phyloP scores from a whole-genome alignment of 495 filamentous ascomycete genomes.

The Aspergillus saccharolyticus region DNA sequence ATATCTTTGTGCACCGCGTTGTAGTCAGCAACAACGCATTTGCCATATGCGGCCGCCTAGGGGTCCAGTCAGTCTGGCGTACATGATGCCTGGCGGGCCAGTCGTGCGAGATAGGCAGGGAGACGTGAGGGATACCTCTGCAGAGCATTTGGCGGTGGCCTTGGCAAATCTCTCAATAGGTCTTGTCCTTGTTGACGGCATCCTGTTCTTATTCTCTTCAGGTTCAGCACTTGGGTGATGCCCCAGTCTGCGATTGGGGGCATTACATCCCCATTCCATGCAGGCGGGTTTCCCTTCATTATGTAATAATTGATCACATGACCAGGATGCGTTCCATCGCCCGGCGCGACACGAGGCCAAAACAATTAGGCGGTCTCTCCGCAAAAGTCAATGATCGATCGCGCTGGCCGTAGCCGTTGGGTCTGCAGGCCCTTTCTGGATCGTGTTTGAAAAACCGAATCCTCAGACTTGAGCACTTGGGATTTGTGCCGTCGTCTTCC shows the following conservation, averaged over 20 bases:
- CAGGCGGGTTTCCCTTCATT: constrained; percentile 1
- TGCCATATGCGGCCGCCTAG: constrained; percentile 81
- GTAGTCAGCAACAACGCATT: constrained; percentile 88
- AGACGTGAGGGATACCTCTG: constrained; percentile 54
- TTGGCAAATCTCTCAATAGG: constrained; percentile 88
- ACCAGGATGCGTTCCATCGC: constrained; percentile 10
- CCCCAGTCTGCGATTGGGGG: not conserved
- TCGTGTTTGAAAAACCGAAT: not conserved
- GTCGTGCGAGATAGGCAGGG: not conserved
- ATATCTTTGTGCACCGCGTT: constrained; percentile 88
- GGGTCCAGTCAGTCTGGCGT: constrained; percentile 11
- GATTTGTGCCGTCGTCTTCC: constrained; percentile 9
- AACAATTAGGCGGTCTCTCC: constrained; percentile 9
- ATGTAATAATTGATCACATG: constrained; percentile 18
- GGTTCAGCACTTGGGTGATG: not conserved
- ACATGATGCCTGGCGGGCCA: not conserved
- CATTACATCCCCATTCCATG: not conserved
- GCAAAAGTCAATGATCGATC: constrained; percentile 5
- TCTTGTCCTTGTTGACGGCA: constrained; percentile 33
- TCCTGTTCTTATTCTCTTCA: constrained; percentile 2
- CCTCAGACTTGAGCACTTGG: constrained; percentile 16
- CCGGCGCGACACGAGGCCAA: constrained; percentile 18
- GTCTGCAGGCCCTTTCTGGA: not conserved
- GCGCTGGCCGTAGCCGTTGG: constrained; percentile 4
- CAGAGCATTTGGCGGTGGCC: constrained; percentile 75